phyloP scores from a whole-genome alignment of 2,329 filamentous ascomycete genomes.

The Cladosporium sp. region DNA sequence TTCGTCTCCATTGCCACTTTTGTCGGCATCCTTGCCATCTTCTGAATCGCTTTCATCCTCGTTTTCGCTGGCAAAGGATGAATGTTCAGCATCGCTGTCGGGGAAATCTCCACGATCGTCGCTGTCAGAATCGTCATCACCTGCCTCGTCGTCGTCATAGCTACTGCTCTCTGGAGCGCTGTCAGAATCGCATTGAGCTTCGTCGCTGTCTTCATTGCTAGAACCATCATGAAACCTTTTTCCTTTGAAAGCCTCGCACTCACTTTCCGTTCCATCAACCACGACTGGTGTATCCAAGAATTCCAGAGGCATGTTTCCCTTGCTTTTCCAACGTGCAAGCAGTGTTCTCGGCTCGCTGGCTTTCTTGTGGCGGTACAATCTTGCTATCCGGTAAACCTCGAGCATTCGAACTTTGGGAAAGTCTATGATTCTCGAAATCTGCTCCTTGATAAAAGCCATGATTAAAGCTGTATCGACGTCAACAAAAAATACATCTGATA shows the following conservation, averaged over 20 bases:
- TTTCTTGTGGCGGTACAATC: not conserved
- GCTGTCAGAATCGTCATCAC: not conserved
- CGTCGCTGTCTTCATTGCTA: too few relatives aligned
- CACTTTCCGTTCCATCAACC: not conserved
- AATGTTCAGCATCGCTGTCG: not conserved
- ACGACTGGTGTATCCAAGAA: too few relatives aligned
- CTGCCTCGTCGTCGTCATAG: not conserved
- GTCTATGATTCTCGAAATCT: too few relatives aligned
- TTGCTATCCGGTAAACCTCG: not conserved
- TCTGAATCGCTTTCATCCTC: constrained; percentile 17
- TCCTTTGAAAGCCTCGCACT: not conserved
- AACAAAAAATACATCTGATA: too few relatives aligned
- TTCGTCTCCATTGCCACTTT: not conserved
- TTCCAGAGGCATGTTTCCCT: not conserved
- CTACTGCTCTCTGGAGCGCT: not conserved
- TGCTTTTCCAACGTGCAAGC: not conserved
- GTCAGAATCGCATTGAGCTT: not conserved
- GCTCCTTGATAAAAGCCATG: too few relatives aligned
- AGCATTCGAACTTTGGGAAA: not conserved
- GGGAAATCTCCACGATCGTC: not conserved
- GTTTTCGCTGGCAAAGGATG: not conserved
- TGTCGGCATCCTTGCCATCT: not conserved
- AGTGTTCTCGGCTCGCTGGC: not conserved
- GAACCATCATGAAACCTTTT: too few relatives aligned
- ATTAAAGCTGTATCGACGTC: too few relatives aligned